Conservation (phyloP, 1,284 basidiomycete genomes). For the Rugosomyces carneus region DNA sequence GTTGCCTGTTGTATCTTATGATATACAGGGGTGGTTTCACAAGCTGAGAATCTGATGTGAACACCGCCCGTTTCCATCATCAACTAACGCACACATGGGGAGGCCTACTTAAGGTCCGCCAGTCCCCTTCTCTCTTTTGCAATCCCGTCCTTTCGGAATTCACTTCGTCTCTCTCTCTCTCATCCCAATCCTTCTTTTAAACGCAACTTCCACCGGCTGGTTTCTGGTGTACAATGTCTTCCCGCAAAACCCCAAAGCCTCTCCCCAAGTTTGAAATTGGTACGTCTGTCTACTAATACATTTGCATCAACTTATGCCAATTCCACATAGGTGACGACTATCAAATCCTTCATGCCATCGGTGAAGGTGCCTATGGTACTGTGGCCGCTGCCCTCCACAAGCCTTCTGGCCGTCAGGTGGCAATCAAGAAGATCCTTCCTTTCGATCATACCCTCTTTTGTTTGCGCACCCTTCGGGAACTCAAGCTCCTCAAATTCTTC, state of each 20-base stretch:
- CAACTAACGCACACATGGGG: conserved; percentile 12
- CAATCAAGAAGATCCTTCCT: conserved; percentile 80
- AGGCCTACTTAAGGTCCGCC: conserved; percentile 16
- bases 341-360: conserved; percentile 65
- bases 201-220: conserved; percentile 30
- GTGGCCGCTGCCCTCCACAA: conserved; percentile 64
- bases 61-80: conserved; percentile 16
- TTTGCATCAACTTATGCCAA: conserved; percentile 10
- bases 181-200: conserved; percentile 13
- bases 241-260: conserved; percentile 42
- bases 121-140: conserved; percentile 13
- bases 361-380: conserved; percentile 77
- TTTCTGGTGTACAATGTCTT: conserved; percentile 41
- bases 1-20: no score
- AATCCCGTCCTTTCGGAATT: conserved; percentile 23
- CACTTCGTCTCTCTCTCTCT: no score
- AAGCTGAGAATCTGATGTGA: no score
- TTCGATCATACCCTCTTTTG: conserved; percentile 82
- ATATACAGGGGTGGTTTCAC: no score
- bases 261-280: conserved; percentile 67
- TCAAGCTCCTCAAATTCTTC: conserved; percentile 82
- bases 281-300: conserved; percentile 20
- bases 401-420: conserved; percentile 60
- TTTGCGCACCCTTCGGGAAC: conserved; percentile 69
- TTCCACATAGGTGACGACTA: conserved; percentile 58